Percentiles rank a stretch among this genome's conserved stretches.
phyloP scores from a whole-genome alignment of 2,329 filamentous ascomycete species.

The Clonostachys solani region DNA sequence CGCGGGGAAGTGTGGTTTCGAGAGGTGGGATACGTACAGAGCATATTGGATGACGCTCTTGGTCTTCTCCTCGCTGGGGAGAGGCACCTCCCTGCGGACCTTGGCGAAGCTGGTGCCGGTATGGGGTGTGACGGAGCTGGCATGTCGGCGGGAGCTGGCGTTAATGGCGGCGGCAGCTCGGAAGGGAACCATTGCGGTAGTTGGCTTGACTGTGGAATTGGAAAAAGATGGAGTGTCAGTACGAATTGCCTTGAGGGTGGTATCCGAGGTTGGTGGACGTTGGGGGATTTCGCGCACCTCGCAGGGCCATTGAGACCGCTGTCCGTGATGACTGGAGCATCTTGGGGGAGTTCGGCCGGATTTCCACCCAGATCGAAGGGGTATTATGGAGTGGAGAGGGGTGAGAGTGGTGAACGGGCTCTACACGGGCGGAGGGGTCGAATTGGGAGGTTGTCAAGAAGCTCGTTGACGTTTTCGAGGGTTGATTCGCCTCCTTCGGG shows the following conservation, averaged over 20 bases:
- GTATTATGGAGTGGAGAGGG: not conserved
- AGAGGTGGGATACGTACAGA: slow-evolving; percentile 55
- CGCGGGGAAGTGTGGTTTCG: not conserved
- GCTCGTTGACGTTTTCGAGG: slow-evolving; percentile 16
- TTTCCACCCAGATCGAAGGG: not conserved
- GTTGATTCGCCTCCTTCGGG: slow-evolving; percentile 18
- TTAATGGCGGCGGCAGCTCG: slow-evolving; percentile 60
- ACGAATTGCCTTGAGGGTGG: no score
- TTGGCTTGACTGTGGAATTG: slow-evolving; percentile 55
- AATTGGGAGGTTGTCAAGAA: slow-evolving; percentile 7
- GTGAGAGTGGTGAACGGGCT: slow-evolving; percentile 3
- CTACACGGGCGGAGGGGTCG: slow-evolving; percentile 10
- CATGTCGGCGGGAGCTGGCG: slow-evolving; percentile 62
- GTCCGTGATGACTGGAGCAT: slow-evolving; percentile 47
- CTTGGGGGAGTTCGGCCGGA: slow-evolving; percentile 11
- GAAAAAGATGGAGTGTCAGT: no score
- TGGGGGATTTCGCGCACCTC: slow-evolving; percentile 31
- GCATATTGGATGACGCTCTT: slow-evolving; percentile 83
- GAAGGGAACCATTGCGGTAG: slow-evolving; percentile 57
- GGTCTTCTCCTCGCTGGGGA: slow-evolving; percentile 74
- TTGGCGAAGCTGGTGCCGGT: slow-evolving; percentile 47
- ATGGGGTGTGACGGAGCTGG: slow-evolving; percentile 50
- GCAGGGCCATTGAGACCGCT: slow-evolving; percentile 46
- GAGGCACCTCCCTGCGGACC: slow-evolving; percentile 66
- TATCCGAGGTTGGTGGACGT: not conserved